phyloP scores from a whole-genome alignment of 169 alveolate species.

The Plasmodium gonderi region DNA sequence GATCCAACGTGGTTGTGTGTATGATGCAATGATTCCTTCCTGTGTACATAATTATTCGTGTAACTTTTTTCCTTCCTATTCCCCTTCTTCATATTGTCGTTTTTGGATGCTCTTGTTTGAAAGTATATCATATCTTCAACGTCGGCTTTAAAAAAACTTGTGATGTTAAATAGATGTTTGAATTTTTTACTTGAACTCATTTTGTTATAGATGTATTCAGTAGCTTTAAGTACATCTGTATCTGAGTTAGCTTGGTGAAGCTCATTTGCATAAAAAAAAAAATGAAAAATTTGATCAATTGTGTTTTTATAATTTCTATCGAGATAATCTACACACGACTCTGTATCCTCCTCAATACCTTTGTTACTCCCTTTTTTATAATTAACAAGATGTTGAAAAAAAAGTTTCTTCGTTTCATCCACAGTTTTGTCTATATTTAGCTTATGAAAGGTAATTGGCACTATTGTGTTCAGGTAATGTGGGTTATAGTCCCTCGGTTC shows the following conservation, averaged over 20 bases:
- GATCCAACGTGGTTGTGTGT: background rate
- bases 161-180: slow-evolving; percentile 25
- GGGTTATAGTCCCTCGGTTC: slow-evolving; percentile 13
- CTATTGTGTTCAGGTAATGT: slow-evolving; percentile 17
- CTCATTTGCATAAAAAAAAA: slow-evolving; percentile 18
- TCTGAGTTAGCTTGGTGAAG: background rate
- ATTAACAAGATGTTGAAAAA: slow-evolving; percentile 31
- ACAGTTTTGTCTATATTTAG: slow-evolving; percentile 35
- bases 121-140: background rate
- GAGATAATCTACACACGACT: slow-evolving; percentile 27
- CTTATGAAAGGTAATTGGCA: slow-evolving; percentile 42
- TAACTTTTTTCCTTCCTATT: background rate
- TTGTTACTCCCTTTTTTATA: background rate
- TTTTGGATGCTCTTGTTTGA: background rate
- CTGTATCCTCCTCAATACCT: background rate
- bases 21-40: background rate
- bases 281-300: slow-evolving; percentile 41
- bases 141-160: slow-evolving; percentile 19
- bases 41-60: slow-evolving; percentile 11
- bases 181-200: slow-evolving; percentile 19
- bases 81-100: background rate
- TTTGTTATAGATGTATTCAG: slow-evolving; percentile 24
- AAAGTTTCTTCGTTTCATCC: slow-evolving; percentile 34
- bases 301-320: slow-evolving; percentile 54
- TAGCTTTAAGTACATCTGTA: background rate